Evolutionary conservation across 2,329 filamentous ascomycete species (phyloP), one percentile per base, ranked within the genome.

Genomic region (Botryotinia globosa): DNA sequence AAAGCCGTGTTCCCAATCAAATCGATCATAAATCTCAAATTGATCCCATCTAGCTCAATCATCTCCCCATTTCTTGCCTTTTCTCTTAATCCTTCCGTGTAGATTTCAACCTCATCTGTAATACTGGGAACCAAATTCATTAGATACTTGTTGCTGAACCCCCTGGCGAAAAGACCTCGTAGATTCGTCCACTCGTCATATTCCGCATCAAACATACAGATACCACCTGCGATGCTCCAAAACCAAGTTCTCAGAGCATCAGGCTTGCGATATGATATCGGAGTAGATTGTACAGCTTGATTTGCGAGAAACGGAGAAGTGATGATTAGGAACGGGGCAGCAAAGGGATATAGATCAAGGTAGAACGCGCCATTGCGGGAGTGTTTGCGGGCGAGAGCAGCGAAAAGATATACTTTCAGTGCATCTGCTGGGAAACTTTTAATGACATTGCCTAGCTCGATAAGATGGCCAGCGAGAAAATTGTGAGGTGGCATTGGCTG

Each of bases 261-360:
- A 16, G 76, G 77, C 58, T 76, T 76, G 12, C 59, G 67, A 69
- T 32, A 69, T 37, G 67, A 10, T 25, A 69, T 5, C 4, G 76
- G 74, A 39, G 72, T 66, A 29, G 74, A 59, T 42, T 77, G 76
- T 4, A 66, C 73, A 25, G 72, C 73, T 72, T 78, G 75, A 39
- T 72, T 75, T 16, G 76, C 73, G 44, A 76, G 56, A 1, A 73
- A 71, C 1, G 77, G 74, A 22, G 74, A 74, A 29, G 72, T 68
- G 14, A 79, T 69, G 48, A 78, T 51, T 5, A 77, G 48, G 22
- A 74, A 73, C 14, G 76, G 76, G 29, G 44, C 63, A 22, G 54
- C 42, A 45, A 77, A 75, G 9, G 77, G 77, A 74, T 77, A 79
- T 4, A 76, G 34, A 58, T 79, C 77, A 39, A 79, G 51, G 62